phyloP scores from a whole-genome alignment of 2,329 filamentous ascomycete genomes.

The Magnaporthales sp. region DNA sequence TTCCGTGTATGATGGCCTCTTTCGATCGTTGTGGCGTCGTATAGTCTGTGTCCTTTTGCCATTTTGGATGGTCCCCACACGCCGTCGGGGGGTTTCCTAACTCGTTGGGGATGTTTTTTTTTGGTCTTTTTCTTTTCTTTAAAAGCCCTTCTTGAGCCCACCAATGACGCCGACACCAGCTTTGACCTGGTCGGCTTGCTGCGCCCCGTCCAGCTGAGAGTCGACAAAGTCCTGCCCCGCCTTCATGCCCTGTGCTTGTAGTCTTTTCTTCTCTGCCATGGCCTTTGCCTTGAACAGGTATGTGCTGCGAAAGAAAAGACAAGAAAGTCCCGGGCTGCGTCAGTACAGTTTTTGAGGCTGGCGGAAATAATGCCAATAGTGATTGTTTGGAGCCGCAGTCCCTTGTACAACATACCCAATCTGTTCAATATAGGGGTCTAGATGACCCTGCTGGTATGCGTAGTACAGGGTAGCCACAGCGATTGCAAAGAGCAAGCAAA shows the following conservation, averaged over 20 bases:
- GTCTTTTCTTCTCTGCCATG: slow-evolving; percentile 28
- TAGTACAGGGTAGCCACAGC: slow-evolving; percentile 21
- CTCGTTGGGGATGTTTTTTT: no score
- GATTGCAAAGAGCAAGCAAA: slow-evolving; percentile 17
- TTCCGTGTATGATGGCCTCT: neutral
- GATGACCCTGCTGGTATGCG: slow-evolving; percentile 27
- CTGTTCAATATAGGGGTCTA: slow-evolving; percentile 28
- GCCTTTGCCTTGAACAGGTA: slow-evolving; percentile 31
- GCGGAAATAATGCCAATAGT: no score
- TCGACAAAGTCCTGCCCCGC: slow-evolving; percentile 28
- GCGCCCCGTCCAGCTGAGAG: slow-evolving; percentile 24
- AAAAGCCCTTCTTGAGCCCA: slow-evolving; percentile 22
- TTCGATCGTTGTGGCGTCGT: neutral
- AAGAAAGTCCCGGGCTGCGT: neutral
- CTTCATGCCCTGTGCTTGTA: slow-evolving; percentile 27
- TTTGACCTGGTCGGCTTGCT: slow-evolving; percentile 23
- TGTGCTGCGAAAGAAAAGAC: slow-evolving; percentile 11
- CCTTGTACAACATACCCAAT: slow-evolving; percentile 16
- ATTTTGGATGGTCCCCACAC: no score
- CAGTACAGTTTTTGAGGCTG: neutral
- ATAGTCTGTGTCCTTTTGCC: neutral
- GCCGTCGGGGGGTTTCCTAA: no score
- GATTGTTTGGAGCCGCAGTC: neutral
- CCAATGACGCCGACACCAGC: slow-evolving; percentile 18
- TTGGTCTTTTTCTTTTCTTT: neutral